Evolutionary conservation across 2,329 filamentous ascomycete genomes (phyloP).

Genomic region (Hortaea werneckii): DNA sequence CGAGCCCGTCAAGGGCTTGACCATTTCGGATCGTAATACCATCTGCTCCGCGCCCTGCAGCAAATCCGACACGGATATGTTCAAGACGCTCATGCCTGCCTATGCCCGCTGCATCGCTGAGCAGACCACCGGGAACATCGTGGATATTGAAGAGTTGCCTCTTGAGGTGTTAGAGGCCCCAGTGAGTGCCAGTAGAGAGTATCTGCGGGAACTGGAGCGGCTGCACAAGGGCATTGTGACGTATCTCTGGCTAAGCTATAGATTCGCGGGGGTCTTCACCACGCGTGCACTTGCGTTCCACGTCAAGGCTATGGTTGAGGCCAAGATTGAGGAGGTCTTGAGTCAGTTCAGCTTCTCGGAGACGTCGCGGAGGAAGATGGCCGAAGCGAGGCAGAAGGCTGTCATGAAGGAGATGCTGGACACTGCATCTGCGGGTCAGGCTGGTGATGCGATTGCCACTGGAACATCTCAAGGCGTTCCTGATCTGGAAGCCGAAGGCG

Average conservation of each 20-base stretch:
- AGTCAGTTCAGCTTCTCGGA: conserved; percentile 43
- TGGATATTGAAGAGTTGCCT: conserved; percentile 60
- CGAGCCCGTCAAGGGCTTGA: conserved; percentile 57
- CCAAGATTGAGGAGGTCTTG: conserved; percentile 58
- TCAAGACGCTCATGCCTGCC: conserved; percentile 43
- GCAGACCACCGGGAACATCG: conserved; percentile 55
- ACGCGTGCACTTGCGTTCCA: conserved; percentile 68
- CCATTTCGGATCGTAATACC: conserved; percentile 62
- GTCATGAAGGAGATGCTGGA: conserved; percentile 12
- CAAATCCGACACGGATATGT: conserved; percentile 40
- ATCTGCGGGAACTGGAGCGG: conserved; percentile 60
- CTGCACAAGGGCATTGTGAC: conserved; percentile 75
- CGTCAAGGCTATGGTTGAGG: conserved; percentile 67
- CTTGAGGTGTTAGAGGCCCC: conserved; percentile 61
- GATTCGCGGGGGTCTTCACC: conserved; percentile 70
- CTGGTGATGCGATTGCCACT: conserved; percentile 13
- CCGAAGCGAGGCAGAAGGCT: conserved; percentile 17
- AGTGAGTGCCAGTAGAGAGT: conserved; percentile 37
- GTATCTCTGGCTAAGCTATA: conserved; percentile 89
- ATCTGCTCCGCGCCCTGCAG: conserved; percentile 63
- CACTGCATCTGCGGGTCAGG: conserved; percentile 1
- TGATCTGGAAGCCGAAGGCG: not conserved
- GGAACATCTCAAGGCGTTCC: conserved; percentile 22
- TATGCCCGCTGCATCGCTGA: conserved; percentile 62
- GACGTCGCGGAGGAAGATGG: conserved; percentile 16